Conservation (phyloP, 257 asterid species). For the Leptodermis oblonga region DNA sequence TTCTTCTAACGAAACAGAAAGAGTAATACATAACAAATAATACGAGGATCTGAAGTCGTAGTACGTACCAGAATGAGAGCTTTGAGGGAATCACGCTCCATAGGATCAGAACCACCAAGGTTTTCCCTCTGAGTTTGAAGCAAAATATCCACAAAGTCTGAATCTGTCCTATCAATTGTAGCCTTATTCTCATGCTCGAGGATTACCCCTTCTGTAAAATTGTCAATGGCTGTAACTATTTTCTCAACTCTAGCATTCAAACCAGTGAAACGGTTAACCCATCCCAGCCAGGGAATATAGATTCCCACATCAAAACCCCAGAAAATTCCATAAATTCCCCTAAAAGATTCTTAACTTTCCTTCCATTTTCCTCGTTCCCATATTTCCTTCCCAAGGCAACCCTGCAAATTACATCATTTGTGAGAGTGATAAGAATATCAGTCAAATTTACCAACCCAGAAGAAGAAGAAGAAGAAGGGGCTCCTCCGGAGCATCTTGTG, state of each 20-base stretch:
- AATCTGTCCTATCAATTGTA: constrained; percentile 6
- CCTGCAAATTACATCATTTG: constrained; percentile 35
- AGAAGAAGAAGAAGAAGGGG: background rate
- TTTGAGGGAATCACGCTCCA: constrained; percentile 33
- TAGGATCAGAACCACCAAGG: too few relatives aligned
- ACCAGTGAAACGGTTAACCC: too few relatives aligned
- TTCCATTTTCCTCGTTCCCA: constrained; percentile 17
- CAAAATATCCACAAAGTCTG: constrained; percentile 45
- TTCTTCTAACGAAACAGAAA: background rate
- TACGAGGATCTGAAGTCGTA: background rate
- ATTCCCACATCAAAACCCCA: constrained; percentile 25
- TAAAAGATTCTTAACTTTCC: constrained; percentile 10
- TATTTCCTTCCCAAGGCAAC: constrained; percentile 42
- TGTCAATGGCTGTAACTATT: constrained; percentile 30
- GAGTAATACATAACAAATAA: too few relatives aligned
- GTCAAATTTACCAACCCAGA: constrained; percentile 25
- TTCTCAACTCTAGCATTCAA: too few relatives aligned
- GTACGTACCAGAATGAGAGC: constrained; percentile 44
- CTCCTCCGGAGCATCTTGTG: too few relatives aligned
- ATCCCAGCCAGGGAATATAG: too few relatives aligned
- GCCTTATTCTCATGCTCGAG: constrained; percentile 20
- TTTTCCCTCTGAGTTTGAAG: too few relatives aligned
- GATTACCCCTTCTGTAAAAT: constrained; percentile 31
- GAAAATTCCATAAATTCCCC: constrained; percentile 20
- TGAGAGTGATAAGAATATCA: constrained; percentile 21